Evolutionary conservation across 345 rosid species (phyloP).

Genomic region (Citrus glauca): DNA sequence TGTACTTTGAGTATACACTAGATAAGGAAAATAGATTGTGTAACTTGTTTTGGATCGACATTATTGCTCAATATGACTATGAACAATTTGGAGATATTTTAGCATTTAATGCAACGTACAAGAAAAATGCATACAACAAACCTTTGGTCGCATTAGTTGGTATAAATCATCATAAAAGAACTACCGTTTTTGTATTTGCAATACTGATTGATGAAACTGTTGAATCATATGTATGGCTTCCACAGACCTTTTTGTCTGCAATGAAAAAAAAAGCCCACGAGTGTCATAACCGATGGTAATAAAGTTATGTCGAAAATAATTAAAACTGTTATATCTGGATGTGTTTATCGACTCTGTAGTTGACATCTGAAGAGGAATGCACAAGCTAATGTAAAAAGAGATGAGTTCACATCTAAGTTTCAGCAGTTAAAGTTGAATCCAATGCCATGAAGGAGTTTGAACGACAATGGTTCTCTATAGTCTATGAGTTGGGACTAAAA

Average conservation of each 20-base stretch:
- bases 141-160: not conserved
- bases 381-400: not conserved
- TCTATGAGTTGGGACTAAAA: not conserved
- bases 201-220: not conserved
- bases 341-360: not conserved
- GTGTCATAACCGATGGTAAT: not conserved
- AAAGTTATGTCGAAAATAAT: too few species aligned
- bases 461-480: not conserved
- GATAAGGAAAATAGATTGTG: too few species aligned
- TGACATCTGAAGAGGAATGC: not conserved
- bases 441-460: not conserved
- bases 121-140: too few species aligned
- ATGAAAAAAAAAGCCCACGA: not conserved
- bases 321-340: too few species aligned
- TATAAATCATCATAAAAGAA: too few species aligned
- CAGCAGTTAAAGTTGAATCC: too few species aligned
- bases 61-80: too few species aligned
- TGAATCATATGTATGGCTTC: not conserved
- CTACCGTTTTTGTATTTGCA: rapidly evolving
- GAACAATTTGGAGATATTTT: too few species aligned
- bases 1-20: not conserved
- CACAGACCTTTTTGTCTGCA: rapidly evolving
- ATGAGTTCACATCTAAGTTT: rapidly evolving
- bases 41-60: not conserved
- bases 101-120: not conserved